Base-by-base conservation (phyloP, 768 basidiomycete genomes). In the Podaxis sp. region DNA sequence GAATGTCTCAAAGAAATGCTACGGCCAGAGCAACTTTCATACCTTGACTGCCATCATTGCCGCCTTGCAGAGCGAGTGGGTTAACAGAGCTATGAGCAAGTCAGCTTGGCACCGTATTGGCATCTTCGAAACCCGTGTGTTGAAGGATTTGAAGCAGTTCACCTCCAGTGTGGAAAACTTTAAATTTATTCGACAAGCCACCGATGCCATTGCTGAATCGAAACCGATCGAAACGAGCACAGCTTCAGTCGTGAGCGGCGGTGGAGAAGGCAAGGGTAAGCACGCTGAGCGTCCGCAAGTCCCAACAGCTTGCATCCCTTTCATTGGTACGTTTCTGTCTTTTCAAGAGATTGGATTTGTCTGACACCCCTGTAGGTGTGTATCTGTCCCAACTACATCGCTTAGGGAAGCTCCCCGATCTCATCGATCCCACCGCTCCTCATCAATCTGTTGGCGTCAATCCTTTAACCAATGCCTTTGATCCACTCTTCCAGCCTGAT, bases 381-480 rank as follows among this genome's bases (percentile, higher is more conserved):
- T 95, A 95, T 70, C 79, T 95, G 5, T 84, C 89, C 2, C 89
- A 90, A 67, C 77, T 95, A 7, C 78, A 85, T 63, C 82, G 82
- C 0, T 82, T 86, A 66, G 84, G 81, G 73, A 82, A 79, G 64
- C 80, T 95, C 2, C 92, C 93, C 1, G 90, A 93, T 65, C 74
- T 93, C 49, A 87, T 95, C 64, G 93, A 95, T 70, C 92, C 93
- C 3, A 92, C 91, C 8, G 84, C 89, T 0, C 92, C 93, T 4
- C 81, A 87, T 68, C 84, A 87, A 63, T 75, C 81, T 0, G 87
- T 93, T 13, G 80, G 82, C 26, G 80, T 90, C 65, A 88, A 93
- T 64, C 79, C 85, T 0, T 74, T 76, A 19, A 85, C 86, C 6
- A 82, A 83, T 49, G 84, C 82, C 66, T 87, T 93, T 63, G 85